phyloP scores from a whole-genome alignment of 2,329 filamentous ascomycete species.

The Botrytis tulipae region DNA sequence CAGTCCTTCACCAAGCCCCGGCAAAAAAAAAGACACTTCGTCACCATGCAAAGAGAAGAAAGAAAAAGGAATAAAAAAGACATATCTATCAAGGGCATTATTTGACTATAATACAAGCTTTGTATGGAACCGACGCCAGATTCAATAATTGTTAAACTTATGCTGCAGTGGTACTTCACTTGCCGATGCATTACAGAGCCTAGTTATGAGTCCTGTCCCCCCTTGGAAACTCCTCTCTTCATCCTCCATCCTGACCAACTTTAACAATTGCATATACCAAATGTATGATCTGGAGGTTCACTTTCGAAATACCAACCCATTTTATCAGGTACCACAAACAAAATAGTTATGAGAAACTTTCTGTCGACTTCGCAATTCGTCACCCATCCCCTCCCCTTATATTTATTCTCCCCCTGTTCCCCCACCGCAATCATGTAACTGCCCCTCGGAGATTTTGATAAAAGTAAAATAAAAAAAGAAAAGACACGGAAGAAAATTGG shows the following conservation, averaged over 20 bases:
- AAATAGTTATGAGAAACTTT: slow-evolving; percentile 28
- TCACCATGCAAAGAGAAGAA: slow-evolving; percentile 13
- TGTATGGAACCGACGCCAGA: slow-evolving; percentile 19
- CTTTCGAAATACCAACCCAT: slow-evolving; percentile 16
- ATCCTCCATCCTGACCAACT: slow-evolving; percentile 20
- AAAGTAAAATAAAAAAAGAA: slow-evolving; percentile 31
- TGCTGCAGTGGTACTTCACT: not conserved
- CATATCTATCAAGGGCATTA: slow-evolving; percentile 22
- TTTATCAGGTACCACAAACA: slow-evolving; percentile 20
- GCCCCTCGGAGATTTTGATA: slow-evolving; percentile 33
- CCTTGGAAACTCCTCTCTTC: slow-evolving; percentile 21
- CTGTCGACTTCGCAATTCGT: slow-evolving; percentile 26
- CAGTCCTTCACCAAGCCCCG: not conserved
- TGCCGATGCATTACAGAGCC: slow-evolving; percentile 18
- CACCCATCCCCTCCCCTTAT: slow-evolving; percentile 28
- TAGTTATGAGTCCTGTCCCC: slow-evolving; percentile 15
- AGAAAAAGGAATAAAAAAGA: not conserved
- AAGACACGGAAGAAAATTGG: slow-evolving; percentile 29
- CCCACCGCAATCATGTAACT: slow-evolving; percentile 24
- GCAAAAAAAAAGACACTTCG: not conserved
- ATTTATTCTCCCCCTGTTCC: slow-evolving; percentile 1
- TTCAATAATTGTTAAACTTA: slow-evolving; percentile 18
- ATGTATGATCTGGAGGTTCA: slow-evolving; percentile 34
- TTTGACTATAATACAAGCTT: slow-evolving; percentile 23
- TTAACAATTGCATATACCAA: slow-evolving; percentile 23